These are phyloP conservation scores for Aspergillus ustus DNA, from an alignment of 2,329 filamentous ascomycete species.

Conservation along the genomic window DNA sequence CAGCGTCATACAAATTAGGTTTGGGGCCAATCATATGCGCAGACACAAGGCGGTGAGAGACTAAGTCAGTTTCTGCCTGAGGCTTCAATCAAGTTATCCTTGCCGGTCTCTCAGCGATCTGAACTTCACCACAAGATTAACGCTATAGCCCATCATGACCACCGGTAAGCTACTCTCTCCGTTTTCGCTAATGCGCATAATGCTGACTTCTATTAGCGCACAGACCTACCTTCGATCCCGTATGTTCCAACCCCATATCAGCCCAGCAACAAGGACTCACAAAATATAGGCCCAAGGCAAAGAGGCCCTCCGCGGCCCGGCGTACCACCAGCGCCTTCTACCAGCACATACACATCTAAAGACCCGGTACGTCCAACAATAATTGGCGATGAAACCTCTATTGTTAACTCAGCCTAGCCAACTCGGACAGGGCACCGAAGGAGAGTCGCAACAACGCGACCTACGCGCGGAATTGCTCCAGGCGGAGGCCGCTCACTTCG, in stretches of 20 bases:
- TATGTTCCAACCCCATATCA: slow-evolving; percentile 47
- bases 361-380: slow-evolving; percentile 62
- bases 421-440: slow-evolving; percentile 85
- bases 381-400: background rate
- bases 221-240: slow-evolving; percentile 95
- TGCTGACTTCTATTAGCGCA: slow-evolving; percentile 55
- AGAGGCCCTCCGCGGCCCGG: slow-evolving; percentile 88
- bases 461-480: slow-evolving; percentile 86
- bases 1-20: slow-evolving; percentile 25
- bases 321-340: slow-evolving; percentile 93
- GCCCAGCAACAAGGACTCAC: slow-evolving; percentile 31
- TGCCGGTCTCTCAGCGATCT: background rate
- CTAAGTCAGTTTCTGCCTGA: slow-evolving; percentile 12
- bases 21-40: slow-evolving; percentile 16
- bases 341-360: slow-evolving; percentile 94
- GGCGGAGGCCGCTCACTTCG: slow-evolving; percentile 85
- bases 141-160: slow-evolving; percentile 40
- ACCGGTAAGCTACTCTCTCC: slow-evolving; percentile 39
- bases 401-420: slow-evolving; percentile 55
- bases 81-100: slow-evolving; percentile 8
- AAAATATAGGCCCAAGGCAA: slow-evolving; percentile 78
- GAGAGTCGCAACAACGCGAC: slow-evolving; percentile 73
- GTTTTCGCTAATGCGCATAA: background rate
- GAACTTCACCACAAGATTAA: slow-evolving; percentile 1
- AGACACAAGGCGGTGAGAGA: slow-evolving; percentile 16